Evolutionary conservation across 371 early-diverging fungal genomes (phyloP).

Genomic region (Lichtheimia corymbifera): DNA sequence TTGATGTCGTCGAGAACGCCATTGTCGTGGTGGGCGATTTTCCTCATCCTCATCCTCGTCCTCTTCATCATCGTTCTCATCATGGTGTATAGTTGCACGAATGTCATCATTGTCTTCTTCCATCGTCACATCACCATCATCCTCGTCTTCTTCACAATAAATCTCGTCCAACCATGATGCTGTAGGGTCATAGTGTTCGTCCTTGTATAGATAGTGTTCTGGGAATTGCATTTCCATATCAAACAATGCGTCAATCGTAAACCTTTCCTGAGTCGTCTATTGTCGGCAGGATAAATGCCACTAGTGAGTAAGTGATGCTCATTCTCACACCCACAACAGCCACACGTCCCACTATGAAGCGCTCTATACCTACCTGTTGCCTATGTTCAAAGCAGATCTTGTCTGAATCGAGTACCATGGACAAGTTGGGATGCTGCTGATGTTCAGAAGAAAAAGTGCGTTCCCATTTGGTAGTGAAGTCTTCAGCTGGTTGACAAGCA

Average conservation of each 20-base stretch:
- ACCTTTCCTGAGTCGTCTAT: background rate
- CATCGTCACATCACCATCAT: background rate
- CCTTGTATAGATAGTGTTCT: background rate
- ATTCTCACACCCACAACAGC: background rate
- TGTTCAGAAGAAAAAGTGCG: background rate
- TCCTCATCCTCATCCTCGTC: background rate
- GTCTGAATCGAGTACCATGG: slow-evolving; percentile 3
- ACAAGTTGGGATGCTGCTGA: slow-evolving; percentile 1
- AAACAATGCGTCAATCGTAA: background rate
- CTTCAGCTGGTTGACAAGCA: background rate
- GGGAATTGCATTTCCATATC: background rate
- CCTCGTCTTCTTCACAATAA: slow-evolving; percentile 1
- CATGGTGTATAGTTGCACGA: background rate
- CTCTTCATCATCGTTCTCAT: background rate
- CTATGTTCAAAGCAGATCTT: background rate
- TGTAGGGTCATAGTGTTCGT: slow-evolving; percentile 1
- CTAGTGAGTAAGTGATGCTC: background rate
- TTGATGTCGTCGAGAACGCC: background rate
- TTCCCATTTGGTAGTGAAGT: background rate
- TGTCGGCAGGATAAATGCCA: too few species aligned
- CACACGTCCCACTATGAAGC: background rate
- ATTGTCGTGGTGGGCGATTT: slow-evolving; percentile 5
- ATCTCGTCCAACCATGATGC: background rate
- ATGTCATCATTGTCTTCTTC: background rate
- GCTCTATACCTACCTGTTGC: background rate